phyloP scores from a whole-genome alignment of 2,329 filamentous ascomycete species.

The Dactylella cylindrospora region DNA sequence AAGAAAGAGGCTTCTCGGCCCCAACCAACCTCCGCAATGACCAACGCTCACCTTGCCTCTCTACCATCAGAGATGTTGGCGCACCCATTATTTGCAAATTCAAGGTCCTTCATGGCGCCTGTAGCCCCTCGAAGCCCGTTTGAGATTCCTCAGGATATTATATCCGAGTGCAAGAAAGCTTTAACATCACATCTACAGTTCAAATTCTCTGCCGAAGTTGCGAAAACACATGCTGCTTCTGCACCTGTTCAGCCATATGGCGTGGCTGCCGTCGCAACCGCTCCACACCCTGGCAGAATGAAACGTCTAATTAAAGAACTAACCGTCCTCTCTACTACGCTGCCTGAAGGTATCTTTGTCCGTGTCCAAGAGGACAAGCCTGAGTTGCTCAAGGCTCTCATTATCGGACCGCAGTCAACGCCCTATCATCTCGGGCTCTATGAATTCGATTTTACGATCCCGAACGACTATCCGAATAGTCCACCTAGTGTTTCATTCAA shows the following conservation, averaged over 20 bases:
- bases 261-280: neutral
- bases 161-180: constrained; percentile 23
- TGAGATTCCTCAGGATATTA: constrained; percentile 21
- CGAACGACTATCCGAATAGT: constrained; percentile 53
- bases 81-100: constrained; percentile 5
- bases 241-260: constrained; percentile 7
- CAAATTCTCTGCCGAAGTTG: constrained; percentile 40
- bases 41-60: constrained; percentile 11
- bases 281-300: constrained; percentile 41
- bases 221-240: constrained; percentile 29
- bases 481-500: constrained; percentile 55
- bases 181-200: constrained; percentile 34
- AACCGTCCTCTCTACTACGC: constrained; percentile 54
- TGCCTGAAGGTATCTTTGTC: constrained; percentile 59
- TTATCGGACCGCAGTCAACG: constrained; percentile 57
- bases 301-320: constrained; percentile 55
- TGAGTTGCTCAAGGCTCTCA: constrained; percentile 58
- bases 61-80: constrained; percentile 11
- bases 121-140: neutral
- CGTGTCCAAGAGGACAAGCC: constrained; percentile 55
- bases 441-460: constrained; percentile 59
- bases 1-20: constrained; percentile 16
- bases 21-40: neutral
- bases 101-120: neutral
- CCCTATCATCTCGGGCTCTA: constrained; percentile 61